These are phyloP conservation scores for Novymonas esmeraldas DNA, from an alignment of 208 protist species.

Conservation along the genomic window DNA sequence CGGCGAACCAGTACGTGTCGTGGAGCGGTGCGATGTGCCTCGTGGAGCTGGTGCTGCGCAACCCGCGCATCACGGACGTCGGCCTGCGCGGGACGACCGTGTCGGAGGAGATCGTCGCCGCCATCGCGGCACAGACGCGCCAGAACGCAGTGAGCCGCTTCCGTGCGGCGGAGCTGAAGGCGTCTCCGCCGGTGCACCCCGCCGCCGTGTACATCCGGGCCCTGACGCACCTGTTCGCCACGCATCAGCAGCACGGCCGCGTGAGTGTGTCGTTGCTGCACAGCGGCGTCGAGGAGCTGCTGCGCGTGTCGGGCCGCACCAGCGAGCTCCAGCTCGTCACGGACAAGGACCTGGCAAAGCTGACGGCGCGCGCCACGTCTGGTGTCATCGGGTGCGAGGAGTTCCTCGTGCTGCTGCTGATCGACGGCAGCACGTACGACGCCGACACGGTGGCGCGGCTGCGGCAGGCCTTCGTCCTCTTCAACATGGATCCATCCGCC, in stretches of 20 bases:
- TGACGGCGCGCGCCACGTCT: constrained; percentile 45
- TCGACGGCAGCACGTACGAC: constrained; percentile 58
- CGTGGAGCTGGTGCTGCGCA: constrained; percentile 48
- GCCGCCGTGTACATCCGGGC: constrained; percentile 64
- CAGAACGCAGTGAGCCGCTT: constrained; percentile 56
- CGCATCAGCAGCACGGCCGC: constrained; percentile 9
- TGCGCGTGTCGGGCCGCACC: constrained; percentile 34
- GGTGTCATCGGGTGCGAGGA: constrained; percentile 55
- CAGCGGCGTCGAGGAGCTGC: constrained; percentile 36
- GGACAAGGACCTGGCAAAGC: constrained; percentile 32
- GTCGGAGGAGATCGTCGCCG: constrained; percentile 32
- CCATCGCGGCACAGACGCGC: constrained; percentile 56
- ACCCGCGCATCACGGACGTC: constrained; percentile 59
- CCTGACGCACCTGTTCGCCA: constrained; percentile 64
- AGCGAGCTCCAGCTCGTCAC: constrained; percentile 9
- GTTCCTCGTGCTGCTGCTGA: constrained; percentile 63
- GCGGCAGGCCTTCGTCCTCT: constrained; percentile 60
- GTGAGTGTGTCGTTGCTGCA: constrained; percentile 17
- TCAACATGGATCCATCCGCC: constrained; percentile 49
- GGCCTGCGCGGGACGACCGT: constrained; percentile 49
- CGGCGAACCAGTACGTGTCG: constrained; percentile 67
- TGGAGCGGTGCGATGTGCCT: constrained; percentile 85
- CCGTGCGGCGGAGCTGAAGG: constrained; percentile 14
- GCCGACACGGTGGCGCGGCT: constrained; percentile 39
- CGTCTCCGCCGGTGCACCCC: constrained; percentile 54